Base-by-base conservation (phyloP, 73 alveolate genomes). In the Paramecium pentaurelia region DNA sequence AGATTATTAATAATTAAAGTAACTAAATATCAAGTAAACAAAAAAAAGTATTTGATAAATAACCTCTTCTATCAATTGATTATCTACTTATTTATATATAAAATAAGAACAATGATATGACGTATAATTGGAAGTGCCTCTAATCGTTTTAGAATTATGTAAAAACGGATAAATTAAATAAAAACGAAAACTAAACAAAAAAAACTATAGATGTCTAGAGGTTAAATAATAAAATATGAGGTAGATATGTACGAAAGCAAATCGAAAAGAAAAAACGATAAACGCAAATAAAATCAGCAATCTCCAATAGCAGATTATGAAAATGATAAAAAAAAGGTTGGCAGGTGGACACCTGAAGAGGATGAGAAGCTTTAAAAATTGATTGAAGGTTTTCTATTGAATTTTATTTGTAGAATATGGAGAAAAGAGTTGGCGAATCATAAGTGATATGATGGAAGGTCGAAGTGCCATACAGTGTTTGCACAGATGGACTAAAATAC, bases 401-500 rank as follows among this genome's bases (percentile, higher is more conserved):
- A 42, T 20, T 49, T 27, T 10, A 54, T 54, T 20, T 16, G 70
- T 47, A 80, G 91, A 80, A 80, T 88, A 88, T 86, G 97, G 96
- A n/a, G 95, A 91, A 86, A 92, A 92, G 77, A 95, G 95, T 54
- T 96, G 98, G 98, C 37, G 93, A 59, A 77, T 64, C 59, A 96
- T 96, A 12, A 73, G 97, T 44, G 95, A 90, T 36, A 71, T 92
- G 86, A 85, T 95, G 83, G 94, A 96, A 60, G 98, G 98, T 58
- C 84, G 97, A 38, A 93, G 98, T 34, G 94, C 97, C 11, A 96
- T 96, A 40, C 95, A 96, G 70, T 96, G 99, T 58, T 96, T 95
- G 7, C 98, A 96, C 86, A 71, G 99, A 36, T 96, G 99, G 98
- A 93, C 97, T 32, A 97, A 97, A 92, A 95, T 93, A 22, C 83